Evolutionary conservation across 2,329 filamentous ascomycete species (phyloP).

Genomic region (Thielaviopsis euricoi): DNA sequence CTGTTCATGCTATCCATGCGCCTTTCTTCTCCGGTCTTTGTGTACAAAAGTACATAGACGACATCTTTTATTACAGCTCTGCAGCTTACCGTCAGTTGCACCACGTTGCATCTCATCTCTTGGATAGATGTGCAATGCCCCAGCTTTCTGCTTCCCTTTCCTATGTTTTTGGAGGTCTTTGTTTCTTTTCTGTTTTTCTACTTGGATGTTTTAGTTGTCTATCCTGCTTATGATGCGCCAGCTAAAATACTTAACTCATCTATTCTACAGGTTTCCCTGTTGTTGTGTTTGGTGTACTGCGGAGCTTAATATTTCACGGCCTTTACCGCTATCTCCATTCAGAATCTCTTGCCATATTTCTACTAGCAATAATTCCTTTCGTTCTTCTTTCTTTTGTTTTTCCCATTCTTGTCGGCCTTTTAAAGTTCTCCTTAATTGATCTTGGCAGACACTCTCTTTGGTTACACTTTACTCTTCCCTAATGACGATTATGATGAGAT

Average conservation of each 20-base stretch:
- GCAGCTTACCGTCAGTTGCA: background rate
- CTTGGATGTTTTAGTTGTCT: background rate
- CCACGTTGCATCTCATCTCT: slow-evolving; percentile 2
- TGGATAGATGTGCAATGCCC: background rate
- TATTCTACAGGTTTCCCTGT: no score
- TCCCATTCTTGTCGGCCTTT: background rate
- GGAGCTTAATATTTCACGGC: background rate
- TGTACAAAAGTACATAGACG: background rate
- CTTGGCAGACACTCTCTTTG: background rate
- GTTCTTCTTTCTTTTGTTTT: background rate
- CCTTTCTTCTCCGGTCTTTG: background rate
- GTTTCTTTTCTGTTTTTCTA: no score
- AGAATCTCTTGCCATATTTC: background rate
- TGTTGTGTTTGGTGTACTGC: no score
- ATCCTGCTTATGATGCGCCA: background rate
- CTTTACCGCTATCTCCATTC: slow-evolving; percentile 1
- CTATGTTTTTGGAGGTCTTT: background rate
- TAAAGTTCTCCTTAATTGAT: background rate
- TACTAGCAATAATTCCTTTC: background rate
- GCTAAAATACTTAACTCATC: no score
- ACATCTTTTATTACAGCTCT: background rate
- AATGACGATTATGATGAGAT: slow-evolving; percentile 9
- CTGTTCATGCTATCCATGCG: background rate
- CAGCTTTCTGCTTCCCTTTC: background rate
- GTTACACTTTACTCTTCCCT: background rate